These are phyloP conservation scores for Flaveria sonorensis DNA, from an alignment of 129 eudicot genomes.

Conservation along the genomic window DNA sequence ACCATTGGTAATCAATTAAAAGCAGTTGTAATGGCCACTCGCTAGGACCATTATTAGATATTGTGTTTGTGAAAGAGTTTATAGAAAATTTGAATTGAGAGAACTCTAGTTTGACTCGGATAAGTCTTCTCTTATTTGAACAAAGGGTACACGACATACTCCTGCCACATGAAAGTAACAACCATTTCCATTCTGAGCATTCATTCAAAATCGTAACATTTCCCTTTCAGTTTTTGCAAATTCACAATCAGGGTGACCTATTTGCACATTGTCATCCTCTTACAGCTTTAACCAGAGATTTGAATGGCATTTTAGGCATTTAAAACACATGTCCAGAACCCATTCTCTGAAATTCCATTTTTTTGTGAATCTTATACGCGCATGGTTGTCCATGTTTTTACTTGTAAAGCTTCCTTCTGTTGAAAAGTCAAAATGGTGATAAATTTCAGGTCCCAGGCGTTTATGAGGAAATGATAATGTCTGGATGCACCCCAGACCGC, in stretches of 20 bases:
- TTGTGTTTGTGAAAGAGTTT: neutral
- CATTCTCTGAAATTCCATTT: neutral
- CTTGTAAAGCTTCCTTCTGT: too few species aligned
- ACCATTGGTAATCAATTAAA: neutral
- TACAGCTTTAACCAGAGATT: neutral
- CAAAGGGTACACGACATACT: neutral
- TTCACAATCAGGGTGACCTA: neutral
- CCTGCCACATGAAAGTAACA: neutral
- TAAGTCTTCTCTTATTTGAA: slow-evolving; percentile 6
- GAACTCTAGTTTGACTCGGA: slow-evolving; percentile 4
- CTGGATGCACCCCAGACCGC: slow-evolving; percentile 90
- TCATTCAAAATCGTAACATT: neutral
- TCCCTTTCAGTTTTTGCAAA: neutral
- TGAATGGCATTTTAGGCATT: slow-evolving; percentile 19
- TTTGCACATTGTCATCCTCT: slow-evolving; percentile 1
- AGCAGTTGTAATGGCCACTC: too few species aligned
- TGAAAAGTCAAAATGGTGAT: too few species aligned
- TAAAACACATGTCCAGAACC: neutral
- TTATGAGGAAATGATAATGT: slow-evolving; percentile 87
- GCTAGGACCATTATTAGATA: too few species aligned
- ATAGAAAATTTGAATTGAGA: neutral
- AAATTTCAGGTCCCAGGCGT: slow-evolving; percentile 85
- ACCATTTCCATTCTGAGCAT: too few species aligned
- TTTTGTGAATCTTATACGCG: too few species aligned
- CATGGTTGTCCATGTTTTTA: too few species aligned